Conservation (phyloP, 345 rosid species). For the Leavenworthia alabamica region DNA sequence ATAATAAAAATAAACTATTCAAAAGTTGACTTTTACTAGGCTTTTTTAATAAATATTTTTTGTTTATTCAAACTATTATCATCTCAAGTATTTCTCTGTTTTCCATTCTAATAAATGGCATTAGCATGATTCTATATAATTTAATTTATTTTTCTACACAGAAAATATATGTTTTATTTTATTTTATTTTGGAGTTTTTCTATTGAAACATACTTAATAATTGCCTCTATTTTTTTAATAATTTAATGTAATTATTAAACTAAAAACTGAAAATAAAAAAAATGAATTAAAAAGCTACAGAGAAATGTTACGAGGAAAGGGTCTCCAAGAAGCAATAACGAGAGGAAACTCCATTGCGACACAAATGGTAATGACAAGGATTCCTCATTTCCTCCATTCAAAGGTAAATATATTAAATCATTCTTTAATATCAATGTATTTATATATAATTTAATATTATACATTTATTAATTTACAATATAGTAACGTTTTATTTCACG, state of each 20-base stretch:
- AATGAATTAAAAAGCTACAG: slow-evolving; percentile 46
- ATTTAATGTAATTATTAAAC: background rate
- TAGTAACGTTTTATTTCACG: background rate
- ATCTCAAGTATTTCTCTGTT: background rate
- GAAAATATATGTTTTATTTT: background rate
- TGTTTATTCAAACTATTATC: background rate
- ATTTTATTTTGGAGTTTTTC: background rate
- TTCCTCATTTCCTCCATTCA: slow-evolving; percentile 41
- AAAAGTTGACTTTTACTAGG: slow-evolving; percentile 13
- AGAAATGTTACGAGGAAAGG: slow-evolving; percentile 73
- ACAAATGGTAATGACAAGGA: slow-evolving; percentile 41
- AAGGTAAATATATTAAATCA: slow-evolving; percentile 47
- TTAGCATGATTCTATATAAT: slow-evolving; percentile 10
- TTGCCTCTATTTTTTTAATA: background rate
- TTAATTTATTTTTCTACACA: background rate
- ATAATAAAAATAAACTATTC: background rate
- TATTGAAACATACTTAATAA: slow-evolving; percentile 1
- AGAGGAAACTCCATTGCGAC: slow-evolving; percentile 41
- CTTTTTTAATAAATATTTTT: background rate
- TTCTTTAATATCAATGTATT: background rate
- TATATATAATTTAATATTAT: background rate
- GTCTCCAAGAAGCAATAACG: slow-evolving; percentile 40
- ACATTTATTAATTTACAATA: background rate
- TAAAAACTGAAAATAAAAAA: background rate
- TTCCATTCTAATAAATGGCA: slow-evolving; percentile 2